Evolutionary conservation across 805 yeast species (phyloP).

Genomic region (Priceomyces carsonii): DNA sequence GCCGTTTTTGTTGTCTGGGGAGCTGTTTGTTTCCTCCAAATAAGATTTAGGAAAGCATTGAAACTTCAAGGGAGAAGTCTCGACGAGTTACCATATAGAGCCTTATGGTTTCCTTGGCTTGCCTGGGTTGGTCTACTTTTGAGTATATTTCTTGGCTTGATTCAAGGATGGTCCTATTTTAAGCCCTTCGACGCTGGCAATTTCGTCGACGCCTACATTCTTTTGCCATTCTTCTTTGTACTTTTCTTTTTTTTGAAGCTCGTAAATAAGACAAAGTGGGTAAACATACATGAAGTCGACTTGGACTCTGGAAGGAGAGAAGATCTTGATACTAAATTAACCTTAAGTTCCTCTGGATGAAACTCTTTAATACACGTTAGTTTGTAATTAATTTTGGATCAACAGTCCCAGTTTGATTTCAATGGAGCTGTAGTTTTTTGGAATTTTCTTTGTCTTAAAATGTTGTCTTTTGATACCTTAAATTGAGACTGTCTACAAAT

Average conservation of each 20-base stretch:
- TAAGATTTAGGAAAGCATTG: constrained; percentile 54
- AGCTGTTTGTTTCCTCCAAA: constrained; percentile 52
- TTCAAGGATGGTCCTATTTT: constrained; percentile 68
- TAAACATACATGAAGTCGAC: constrained; percentile 46
- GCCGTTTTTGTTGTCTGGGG: constrained; percentile 73
- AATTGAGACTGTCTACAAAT: too few relatives aligned
- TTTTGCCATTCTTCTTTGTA: constrained; percentile 57
- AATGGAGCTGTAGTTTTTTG: too few relatives aligned
- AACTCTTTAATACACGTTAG: too few relatives aligned
- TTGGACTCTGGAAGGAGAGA: constrained; percentile 52
- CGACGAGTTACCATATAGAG: constrained; percentile 36
- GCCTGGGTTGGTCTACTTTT: constrained; percentile 51
- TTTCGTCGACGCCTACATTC: constrained; percentile 59
- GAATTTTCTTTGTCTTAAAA: too few relatives aligned
- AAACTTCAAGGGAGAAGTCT: constrained; percentile 35
- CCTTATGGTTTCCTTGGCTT: constrained; percentile 49
- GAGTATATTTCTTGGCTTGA: constrained; percentile 53
- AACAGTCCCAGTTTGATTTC: too few relatives aligned
- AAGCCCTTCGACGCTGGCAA: constrained; percentile 52
- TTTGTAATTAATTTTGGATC: too few relatives aligned
- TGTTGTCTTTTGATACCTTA: too few relatives aligned
- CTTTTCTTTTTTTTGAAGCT: constrained; percentile 38
- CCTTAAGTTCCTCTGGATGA: too few relatives aligned
- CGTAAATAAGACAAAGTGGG: constrained; percentile 41
- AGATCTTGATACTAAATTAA: constrained; percentile 32